Evolutionary conservation across 2,329 filamentous ascomycete species (phyloP).

Genomic region (Alternaria sp.): DNA sequence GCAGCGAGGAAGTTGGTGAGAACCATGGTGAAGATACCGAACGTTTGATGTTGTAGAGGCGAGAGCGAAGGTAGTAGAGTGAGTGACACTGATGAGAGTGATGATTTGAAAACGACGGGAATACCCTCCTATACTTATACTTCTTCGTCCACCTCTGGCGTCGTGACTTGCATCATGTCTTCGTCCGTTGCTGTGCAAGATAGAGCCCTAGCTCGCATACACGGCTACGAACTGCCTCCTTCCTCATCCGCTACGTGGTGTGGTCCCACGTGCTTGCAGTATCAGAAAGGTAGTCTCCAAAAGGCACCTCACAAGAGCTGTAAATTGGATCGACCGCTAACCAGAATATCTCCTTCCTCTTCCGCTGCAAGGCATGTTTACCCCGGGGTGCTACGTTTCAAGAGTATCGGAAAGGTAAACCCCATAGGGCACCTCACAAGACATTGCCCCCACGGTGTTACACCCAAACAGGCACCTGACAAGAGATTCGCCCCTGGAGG

Average conservation of each 20-base stretch:
- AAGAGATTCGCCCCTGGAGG: slow-evolving; percentile 12
- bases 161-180: slow-evolving; percentile 8
- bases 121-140: slow-evolving; percentile 26
- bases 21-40: slow-evolving; percentile 43
- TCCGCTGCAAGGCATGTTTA: slow-evolving; percentile 13
- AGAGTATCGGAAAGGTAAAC: slow-evolving; percentile 17
- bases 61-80: slow-evolving; percentile 29
- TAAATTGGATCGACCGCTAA: slow-evolving; percentile 9
- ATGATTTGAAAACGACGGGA: slow-evolving; percentile 1
- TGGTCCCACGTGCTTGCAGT: slow-evolving; percentile 10
- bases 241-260: slow-evolving; percentile 21
- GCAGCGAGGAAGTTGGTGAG: slow-evolving; percentile 49
- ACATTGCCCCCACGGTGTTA: slow-evolving; percentile 1
- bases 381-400: slow-evolving; percentile 3
- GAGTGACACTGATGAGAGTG: slow-evolving; percentile 19
- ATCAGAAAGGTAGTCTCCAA: slow-evolving; percentile 19
- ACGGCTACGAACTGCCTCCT: slow-evolving; percentile 16
- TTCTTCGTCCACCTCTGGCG: slow-evolving; percentile 1
- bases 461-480: slow-evolving; percentile 22
- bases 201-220: slow-evolving; percentile 9
- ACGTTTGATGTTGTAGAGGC: slow-evolving; percentile 28
- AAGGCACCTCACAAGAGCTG: slow-evolving; percentile 10
- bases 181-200: background rate
- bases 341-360: slow-evolving; percentile 23
- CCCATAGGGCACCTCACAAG: slow-evolving; percentile 10